Percentiles rank a stretch among this genome's conserved stretches.
Evolutionary conservation across 78 protist species (phyloP).

Genomic region (Salpingoeca rosetta): DNA sequence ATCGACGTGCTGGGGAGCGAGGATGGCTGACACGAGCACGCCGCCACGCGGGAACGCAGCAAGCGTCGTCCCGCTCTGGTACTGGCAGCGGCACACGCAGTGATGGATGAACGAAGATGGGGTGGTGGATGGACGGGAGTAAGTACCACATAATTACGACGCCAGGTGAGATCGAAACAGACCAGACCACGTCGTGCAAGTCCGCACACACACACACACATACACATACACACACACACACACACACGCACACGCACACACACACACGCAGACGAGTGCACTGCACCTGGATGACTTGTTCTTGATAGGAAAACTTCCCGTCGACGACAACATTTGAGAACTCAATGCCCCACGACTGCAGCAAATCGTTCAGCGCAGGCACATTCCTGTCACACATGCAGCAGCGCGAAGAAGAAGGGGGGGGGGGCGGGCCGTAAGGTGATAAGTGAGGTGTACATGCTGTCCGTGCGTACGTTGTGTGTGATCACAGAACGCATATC

Average conservation of each 20-base stretch:
- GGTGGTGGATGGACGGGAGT: no score
- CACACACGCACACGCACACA: background rate
- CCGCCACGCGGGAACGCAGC: no score
- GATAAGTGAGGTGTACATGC: background rate
- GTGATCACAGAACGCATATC: no score
- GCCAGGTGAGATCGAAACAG: background rate
- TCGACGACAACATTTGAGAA: constrained; percentile 46
- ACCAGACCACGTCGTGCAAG: background rate
- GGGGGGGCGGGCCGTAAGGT: background rate
- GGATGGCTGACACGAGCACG: no score
- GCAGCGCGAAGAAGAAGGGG: background rate
- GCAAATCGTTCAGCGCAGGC: constrained; percentile 82
- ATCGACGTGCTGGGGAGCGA: no score
- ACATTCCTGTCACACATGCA: constrained; percentile 37
- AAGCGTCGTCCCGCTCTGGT: no score
- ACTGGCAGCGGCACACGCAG: no score
- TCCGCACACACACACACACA: no score
- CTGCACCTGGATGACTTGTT: background rate
- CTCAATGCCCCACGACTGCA: constrained; percentile 54
- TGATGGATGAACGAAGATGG: no score
- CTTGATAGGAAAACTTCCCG: background rate
- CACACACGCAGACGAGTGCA: no score
- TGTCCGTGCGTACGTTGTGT: no score
- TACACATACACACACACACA: background rate
- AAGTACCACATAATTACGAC: no score